A percentile compares a stretch with the other conserved stretches of the same genome.
Conservation (phyloP, 2,329 filamentous ascomycete species). For the Pochonia chlamydosporia region DNA sequence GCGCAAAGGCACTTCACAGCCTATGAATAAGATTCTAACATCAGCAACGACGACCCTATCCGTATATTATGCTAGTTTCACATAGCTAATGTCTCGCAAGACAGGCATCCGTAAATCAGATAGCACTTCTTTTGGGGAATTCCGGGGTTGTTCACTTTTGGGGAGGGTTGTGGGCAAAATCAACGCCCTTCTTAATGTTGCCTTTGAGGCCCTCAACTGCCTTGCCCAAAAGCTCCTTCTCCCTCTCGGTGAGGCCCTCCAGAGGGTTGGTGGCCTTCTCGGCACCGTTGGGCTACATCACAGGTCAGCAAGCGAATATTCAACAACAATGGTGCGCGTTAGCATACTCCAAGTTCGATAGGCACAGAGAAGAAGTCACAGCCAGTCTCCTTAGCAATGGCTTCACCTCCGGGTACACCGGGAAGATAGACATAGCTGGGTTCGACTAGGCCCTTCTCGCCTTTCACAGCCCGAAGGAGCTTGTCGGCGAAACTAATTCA, state of each 20-base stretch:
- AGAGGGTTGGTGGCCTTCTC: constrained; percentile 83
- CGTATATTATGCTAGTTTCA: constrained; percentile 29
- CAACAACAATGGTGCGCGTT: not conserved
- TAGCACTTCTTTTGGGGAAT: constrained; percentile 20
- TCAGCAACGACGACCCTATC: constrained; percentile 29
- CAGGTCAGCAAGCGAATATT: constrained; percentile 25
- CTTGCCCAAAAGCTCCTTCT: constrained; percentile 79
- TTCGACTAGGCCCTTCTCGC: constrained; percentile 89
- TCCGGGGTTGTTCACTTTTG: constrained; percentile 63
- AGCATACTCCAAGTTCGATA: constrained; percentile 86
- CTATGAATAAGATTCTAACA: constrained; percentile 26
- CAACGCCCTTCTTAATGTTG: constrained; percentile 92
- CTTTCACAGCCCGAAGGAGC: constrained; percentile 80
- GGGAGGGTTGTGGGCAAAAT: constrained; percentile 81
- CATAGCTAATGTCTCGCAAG: constrained; percentile 24
- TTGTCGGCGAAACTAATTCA: constrained; percentile 78
- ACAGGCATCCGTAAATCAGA: constrained; percentile 21
- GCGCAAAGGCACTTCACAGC: constrained; percentile 27
- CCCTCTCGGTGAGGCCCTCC: constrained; percentile 70
- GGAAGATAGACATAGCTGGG: constrained; percentile 94
- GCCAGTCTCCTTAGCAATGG: constrained; percentile 76
- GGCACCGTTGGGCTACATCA: constrained; percentile 65
- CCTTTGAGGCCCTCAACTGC: constrained; percentile 73
- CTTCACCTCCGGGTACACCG: constrained; percentile 81
- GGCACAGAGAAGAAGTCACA: constrained; percentile 94